Percentiles rank a stretch among this genome's conserved stretches.
Conservation (phyloP, 805 yeast species). For the Yamadazyma phyllophila region DNA sequence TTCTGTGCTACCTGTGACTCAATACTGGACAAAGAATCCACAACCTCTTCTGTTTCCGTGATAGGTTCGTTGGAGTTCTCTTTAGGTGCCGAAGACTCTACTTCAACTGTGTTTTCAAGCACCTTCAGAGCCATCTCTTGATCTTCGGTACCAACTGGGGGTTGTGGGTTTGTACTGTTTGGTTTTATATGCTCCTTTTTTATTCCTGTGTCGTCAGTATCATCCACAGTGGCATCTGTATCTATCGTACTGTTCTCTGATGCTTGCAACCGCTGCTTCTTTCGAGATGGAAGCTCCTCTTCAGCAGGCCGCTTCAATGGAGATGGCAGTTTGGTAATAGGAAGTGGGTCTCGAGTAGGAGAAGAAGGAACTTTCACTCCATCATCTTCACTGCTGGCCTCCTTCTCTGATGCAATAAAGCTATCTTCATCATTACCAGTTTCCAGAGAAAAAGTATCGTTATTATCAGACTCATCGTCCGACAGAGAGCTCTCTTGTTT, state of each 20-base stretch:
- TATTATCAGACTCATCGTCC: constrained; percentile 6
- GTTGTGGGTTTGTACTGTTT: neutral
- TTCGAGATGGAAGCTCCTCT: neutral
- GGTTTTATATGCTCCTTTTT: too few relatives aligned
- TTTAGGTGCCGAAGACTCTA: neutral
- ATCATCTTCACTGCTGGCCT: constrained; percentile 2
- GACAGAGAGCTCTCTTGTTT: neutral
- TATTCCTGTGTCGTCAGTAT: neutral
- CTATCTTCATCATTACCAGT: constrained; percentile 10
- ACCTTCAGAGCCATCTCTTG: neutral
- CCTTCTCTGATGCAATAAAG: constrained; percentile 4
- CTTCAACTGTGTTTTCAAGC: neutral
- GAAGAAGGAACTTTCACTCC: neutral
- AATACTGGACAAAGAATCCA: too few relatives aligned
- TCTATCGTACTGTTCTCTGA: too few relatives aligned
- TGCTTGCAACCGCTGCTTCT: too few relatives aligned
- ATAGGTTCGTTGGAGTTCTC: too few relatives aligned
- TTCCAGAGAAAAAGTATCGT: constrained; percentile 13
- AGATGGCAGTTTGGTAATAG: neutral
- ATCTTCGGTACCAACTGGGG: neutral
- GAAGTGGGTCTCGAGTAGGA: neutral
- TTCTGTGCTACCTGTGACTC: neutral
- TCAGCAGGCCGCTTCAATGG: neutral
- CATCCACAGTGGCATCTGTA: neutral
- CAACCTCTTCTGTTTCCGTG: too few relatives aligned